phyloP scores from a whole-genome alignment of 2,329 filamentous ascomycete genomes.

The Beauveria varroae region DNA sequence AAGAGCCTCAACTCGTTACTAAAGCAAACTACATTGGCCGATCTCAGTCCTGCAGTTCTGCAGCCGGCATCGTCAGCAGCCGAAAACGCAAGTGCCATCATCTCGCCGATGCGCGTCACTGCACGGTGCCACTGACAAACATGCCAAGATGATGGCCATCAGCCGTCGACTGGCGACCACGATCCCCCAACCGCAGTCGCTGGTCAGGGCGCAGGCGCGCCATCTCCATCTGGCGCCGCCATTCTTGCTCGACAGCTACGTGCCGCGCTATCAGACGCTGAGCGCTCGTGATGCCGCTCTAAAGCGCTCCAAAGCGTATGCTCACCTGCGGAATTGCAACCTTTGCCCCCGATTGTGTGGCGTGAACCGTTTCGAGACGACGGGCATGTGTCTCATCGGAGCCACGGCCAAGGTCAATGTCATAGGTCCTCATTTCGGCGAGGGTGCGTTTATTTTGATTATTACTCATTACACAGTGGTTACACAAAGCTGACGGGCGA shows the following conservation, averaged over 20 bases:
- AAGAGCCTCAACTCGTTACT: neutral
- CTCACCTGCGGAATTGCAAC: constrained; percentile 71
- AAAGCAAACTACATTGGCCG: too few relatives aligned
- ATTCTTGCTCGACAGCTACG: constrained; percentile 69
- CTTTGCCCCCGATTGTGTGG: constrained; percentile 70
- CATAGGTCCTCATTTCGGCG: constrained; percentile 79
- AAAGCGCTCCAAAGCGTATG: constrained; percentile 67
- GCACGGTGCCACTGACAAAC: neutral
- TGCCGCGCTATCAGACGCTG: constrained; percentile 63
- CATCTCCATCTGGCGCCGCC: constrained; percentile 50
- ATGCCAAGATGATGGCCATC: neutral
- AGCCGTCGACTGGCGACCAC: neutral
- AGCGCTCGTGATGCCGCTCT: constrained; percentile 60
- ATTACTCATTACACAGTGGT: too few relatives aligned
- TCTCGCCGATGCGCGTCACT: neutral
- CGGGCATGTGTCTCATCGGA: constrained; percentile 71
- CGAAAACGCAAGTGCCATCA: neutral
- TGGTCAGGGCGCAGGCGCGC: neutral
- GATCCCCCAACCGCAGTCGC: too few relatives aligned
- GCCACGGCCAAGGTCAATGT: constrained; percentile 72
- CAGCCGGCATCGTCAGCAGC: neutral
- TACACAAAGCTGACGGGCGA: neutral
- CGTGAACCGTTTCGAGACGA: constrained; percentile 73
- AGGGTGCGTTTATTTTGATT: constrained; percentile 37
- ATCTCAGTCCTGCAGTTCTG: too few relatives aligned